Evolutionary conservation across 495 filamentous ascomycete genomes (phyloP).

Genomic region (Parmelia sp.): DNA sequence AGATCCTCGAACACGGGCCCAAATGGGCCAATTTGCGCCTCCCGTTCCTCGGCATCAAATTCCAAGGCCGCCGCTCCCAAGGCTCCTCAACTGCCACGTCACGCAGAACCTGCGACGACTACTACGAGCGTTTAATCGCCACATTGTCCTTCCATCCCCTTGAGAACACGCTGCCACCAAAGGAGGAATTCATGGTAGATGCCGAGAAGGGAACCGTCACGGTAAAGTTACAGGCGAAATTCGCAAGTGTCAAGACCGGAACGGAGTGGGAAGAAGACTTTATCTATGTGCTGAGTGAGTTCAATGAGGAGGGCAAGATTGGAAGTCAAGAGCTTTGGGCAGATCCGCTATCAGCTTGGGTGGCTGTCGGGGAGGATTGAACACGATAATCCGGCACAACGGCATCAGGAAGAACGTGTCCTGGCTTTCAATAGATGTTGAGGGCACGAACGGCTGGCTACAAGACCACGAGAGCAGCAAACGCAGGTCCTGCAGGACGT

Average conservation of each 20-base stretch:
- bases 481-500: background rate
- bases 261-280: conserved; percentile 36
- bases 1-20: conserved; percentile 37
- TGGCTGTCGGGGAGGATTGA: conserved; percentile 29
- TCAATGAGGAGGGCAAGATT: conserved; percentile 36
- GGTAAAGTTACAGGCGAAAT: conserved; percentile 30
- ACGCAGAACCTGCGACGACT: conserved; percentile 29
- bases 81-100: background rate
- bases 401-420: background rate
- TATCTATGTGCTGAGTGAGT: conserved; percentile 36
- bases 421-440: background rate
- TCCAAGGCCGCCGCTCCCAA: conserved; percentile 27
- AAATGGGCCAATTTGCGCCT: conserved; percentile 31
- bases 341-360: conserved; percentile 39
- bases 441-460: background rate
- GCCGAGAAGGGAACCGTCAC: conserved; percentile 26
- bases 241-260: conserved; percentile 33
- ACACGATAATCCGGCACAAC: background rate
- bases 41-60: conserved; percentile 34
- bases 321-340: conserved; percentile 41
- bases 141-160: conserved; percentile 31
- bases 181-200: conserved; percentile 32
- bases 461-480: background rate
- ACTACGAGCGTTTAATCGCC: conserved; percentile 30
- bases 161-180: conserved; percentile 29